Evolutionary conservation across 345 rosid genomes (phyloP).

Genomic region (Syzygium aromaticum): DNA sequence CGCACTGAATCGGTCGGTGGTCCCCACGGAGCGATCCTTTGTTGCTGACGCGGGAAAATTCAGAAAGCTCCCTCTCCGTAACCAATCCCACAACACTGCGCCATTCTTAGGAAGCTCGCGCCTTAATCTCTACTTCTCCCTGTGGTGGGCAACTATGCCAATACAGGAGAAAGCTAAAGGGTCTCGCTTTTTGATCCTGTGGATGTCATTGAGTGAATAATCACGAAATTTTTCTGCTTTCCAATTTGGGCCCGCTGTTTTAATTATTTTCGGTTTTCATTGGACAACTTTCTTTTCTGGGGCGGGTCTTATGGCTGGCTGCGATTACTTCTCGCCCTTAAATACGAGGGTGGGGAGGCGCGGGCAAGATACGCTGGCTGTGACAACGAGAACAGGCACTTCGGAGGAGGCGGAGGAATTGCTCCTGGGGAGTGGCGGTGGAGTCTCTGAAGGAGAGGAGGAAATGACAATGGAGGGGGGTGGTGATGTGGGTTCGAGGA

Average conservation of each 20-base stretch:
- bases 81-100: not conserved
- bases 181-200: not conserved
- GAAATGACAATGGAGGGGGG: slow-evolving; percentile 1
- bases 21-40: not conserved
- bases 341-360: not conserved
- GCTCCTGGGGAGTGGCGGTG: slow-evolving; percentile 6
- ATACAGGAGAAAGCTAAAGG: not conserved
- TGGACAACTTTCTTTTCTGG: not conserved
- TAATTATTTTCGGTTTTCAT: not conserved
- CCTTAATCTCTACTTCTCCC: not conserved
- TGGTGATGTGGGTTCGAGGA: not conserved
- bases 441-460: not conserved
- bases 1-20: not conserved
- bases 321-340: not conserved
- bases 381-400: slow-evolving; percentile 1
- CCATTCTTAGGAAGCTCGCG: not conserved
- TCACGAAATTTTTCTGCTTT: too few relatives aligned
- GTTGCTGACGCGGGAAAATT: not conserved
- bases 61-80: not conserved
- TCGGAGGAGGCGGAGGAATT: slow-evolving; percentile 5
- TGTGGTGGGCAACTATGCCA: not conserved
- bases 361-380: not conserved
- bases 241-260: not conserved
- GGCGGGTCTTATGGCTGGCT: not conserved
- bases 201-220: not conserved